Evolutionary conservation across 208 protist genomes (phyloP).

Genomic region (Acanthamoeba healyi): DNA sequence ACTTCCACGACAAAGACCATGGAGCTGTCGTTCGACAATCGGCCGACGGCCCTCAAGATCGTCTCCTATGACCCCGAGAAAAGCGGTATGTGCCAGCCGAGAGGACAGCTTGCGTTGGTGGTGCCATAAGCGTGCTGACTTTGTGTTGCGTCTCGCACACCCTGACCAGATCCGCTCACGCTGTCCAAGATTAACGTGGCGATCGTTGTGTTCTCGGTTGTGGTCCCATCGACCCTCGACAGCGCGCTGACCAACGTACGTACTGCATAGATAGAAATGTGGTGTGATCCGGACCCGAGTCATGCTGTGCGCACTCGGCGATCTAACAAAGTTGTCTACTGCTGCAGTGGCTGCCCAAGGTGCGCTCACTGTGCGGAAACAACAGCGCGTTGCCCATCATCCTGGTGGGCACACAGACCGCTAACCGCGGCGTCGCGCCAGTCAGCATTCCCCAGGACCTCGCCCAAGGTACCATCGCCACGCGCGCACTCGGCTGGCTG

Average conservation of each 20-base stretch:
- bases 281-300: no score
- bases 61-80: neutral
- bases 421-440: neutral
- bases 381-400: neutral
- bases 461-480: neutral
- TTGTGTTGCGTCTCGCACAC: no score
- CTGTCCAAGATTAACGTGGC: conserved; percentile 15
- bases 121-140: no score
- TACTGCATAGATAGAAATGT: no score
- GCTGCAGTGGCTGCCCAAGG: conserved; percentile 46
- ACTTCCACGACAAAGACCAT: neutral
- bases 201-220: conserved; percentile 32
- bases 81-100: neutral
- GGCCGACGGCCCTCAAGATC: neutral
- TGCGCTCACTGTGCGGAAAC: neutral
- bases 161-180: conserved; percentile 23
- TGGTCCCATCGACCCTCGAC: conserved; percentile 14
- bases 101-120: neutral
- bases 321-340: neutral
- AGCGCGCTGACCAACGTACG: conserved; percentile 20
- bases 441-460: conserved; percentile 28
- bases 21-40: conserved; percentile 5
- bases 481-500: neutral
- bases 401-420: conserved; percentile 11
- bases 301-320: neutral